These are phyloP conservation scores for Trichoderma brevicompactum DNA, from an alignment of 2,329 filamentous ascomycete genomes.

Conservation along the genomic window DNA sequence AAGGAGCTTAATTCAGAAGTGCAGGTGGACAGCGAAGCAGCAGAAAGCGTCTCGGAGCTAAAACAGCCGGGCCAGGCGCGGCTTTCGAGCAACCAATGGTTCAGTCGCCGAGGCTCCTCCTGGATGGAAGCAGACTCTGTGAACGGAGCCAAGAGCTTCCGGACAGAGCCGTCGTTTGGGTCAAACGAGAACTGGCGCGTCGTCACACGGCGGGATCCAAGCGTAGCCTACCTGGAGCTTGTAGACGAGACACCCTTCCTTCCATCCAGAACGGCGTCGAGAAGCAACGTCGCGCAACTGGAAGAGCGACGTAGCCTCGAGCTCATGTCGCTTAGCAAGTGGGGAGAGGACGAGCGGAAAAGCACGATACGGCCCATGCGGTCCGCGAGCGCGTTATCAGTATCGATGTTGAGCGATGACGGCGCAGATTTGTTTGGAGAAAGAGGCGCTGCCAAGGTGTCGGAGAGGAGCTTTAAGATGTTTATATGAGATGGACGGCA, in stretches of 20 bases:
- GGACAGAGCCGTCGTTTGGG: slow-evolving; percentile 42
- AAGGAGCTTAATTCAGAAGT: slow-evolving; percentile 31
- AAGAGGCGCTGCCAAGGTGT: slow-evolving; percentile 30
- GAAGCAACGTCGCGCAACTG: slow-evolving; percentile 30
- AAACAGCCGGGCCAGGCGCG: slow-evolving; percentile 36
- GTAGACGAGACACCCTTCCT: slow-evolving; percentile 44
- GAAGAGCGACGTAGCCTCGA: slow-evolving; percentile 28
- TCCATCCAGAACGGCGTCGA: slow-evolving; percentile 43
- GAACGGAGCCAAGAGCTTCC: slow-evolving; percentile 34
- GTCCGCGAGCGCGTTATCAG: slow-evolving; percentile 23
- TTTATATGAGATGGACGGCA: slow-evolving; percentile 32
- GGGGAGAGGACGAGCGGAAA: slow-evolving; percentile 25
- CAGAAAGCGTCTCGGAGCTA: slow-evolving; percentile 36
- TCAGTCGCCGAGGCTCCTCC: slow-evolving; percentile 18
- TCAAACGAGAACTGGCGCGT: slow-evolving; percentile 46
- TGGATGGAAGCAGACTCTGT: slow-evolving; percentile 37
- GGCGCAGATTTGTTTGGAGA: slow-evolving; percentile 30
- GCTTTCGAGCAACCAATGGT: slow-evolving; percentile 33
- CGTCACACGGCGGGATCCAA: slow-evolving; percentile 38
- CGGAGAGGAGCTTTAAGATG: slow-evolving; percentile 37
- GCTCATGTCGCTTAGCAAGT: slow-evolving; percentile 28
- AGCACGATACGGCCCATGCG: slow-evolving; percentile 24
- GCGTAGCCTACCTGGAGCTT: slow-evolving; percentile 42
- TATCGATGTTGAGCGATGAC: slow-evolving; percentile 25
- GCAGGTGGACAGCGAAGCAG: slow-evolving; percentile 33